These are phyloP conservation scores for Obelidium mucronatum DNA, from an alignment of 192 early-diverging fungal species.

Conservation along the genomic window DNA sequence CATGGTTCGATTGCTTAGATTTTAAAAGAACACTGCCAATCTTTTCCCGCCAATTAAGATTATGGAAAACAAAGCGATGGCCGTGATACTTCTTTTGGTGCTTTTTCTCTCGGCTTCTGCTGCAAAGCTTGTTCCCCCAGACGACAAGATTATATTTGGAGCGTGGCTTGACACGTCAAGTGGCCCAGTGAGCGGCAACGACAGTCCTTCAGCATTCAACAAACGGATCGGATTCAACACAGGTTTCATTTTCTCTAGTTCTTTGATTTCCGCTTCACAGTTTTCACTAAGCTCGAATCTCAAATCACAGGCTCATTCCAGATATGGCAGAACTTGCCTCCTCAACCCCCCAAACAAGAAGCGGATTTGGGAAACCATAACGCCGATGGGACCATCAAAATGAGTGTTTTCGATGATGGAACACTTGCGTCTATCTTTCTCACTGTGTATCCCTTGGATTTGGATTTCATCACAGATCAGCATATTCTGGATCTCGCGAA, in stretches of 20 bases:
- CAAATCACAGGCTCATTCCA: conserved; percentile 24
- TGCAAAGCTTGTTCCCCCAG: conserved; percentile 18
- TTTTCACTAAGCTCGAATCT: no score
- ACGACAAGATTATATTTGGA: conserved; percentile 22
- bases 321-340: conserved; percentile 17
- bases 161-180: conserved; percentile 24
- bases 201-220: conserved; percentile 7
- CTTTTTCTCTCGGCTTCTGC: no score
- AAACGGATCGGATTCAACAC: conserved; percentile 19
- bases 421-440: conserved; percentile 27
- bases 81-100: no score
- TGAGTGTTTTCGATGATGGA: conserved; percentile 22
- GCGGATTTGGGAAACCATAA: not conserved
- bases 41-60: no score
- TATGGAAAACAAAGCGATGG: no score
- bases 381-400: conserved; percentile 11
- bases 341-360: not conserved
- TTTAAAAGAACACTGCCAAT: no score
- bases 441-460: conserved; percentile 23
- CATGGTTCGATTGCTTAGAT: no score
- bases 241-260: not conserved
- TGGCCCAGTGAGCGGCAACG: conserved; percentile 1
- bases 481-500: conserved; percentile 6
- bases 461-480: not conserved
- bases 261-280: not conserved